Evolutionary conservation across 2,329 filamentous ascomycete species (phyloP).

Genomic region (Penicillium janthinellum): DNA sequence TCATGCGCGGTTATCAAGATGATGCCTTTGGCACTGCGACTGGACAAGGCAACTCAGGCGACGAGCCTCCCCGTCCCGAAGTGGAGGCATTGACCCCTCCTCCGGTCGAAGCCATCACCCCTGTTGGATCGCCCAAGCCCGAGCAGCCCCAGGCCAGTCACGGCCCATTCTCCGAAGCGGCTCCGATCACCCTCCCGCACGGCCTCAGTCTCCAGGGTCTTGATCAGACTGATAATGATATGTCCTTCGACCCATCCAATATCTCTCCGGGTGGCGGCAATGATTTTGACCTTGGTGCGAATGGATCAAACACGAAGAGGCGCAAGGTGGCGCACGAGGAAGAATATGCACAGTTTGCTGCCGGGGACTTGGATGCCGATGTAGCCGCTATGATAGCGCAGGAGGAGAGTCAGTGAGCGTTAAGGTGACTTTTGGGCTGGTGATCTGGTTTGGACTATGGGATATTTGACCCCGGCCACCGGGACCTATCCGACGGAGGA

Average conservation of each 20-base stretch:
- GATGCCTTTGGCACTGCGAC: constrained; percentile 54
- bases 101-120: constrained; percentile 58
- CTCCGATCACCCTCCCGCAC: constrained; percentile 10
- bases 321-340: constrained; percentile 52
- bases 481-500: background rate
- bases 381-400: constrained; percentile 60
- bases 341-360: constrained; percentile 50
- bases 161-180: constrained; percentile 23
- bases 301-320: constrained; percentile 47
- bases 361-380: constrained; percentile 62
- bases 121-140: constrained; percentile 52
- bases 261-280: constrained; percentile 24
- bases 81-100: constrained; percentile 88
- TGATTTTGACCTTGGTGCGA: constrained; percentile 28
- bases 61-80: constrained; percentile 63
- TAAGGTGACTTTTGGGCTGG: background rate
- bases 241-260: constrained; percentile 22
- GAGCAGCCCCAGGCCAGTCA: constrained; percentile 37
- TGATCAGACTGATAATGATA: constrained; percentile 20
- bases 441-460: background rate
- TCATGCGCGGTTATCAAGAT: constrained; percentile 77
- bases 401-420: constrained; percentile 36
- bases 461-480: background rate
- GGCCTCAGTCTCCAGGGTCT: constrained; percentile 25
- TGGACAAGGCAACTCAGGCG: constrained; percentile 37